Evolutionary conservation across 1,284 basidiomycete genomes (phyloP).

Genomic region (Amylostereum chailletii): DNA sequence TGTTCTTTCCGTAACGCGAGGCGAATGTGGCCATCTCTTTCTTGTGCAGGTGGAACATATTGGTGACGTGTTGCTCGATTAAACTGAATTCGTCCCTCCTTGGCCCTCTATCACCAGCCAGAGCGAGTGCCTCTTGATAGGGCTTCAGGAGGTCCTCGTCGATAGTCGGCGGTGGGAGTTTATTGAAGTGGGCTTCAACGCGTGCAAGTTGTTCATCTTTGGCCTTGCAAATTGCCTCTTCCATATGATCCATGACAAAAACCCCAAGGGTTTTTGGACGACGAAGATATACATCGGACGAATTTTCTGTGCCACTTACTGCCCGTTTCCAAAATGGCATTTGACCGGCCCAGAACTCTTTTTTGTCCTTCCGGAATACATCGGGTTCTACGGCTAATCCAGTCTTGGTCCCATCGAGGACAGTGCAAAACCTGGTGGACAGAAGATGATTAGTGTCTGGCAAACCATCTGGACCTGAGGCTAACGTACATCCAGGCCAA

Average conservation of each 20-base stretch:
- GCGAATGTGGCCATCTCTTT: conserved; percentile 11
- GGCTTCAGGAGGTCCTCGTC: conserved; percentile 30
- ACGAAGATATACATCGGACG: conserved; percentile 4
- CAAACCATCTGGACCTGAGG: background rate
- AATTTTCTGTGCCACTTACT: background rate
- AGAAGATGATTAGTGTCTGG: background rate
- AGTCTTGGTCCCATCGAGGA: conserved; percentile 55
- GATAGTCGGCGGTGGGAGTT: conserved; percentile 1
- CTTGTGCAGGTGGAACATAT: conserved; percentile 19
- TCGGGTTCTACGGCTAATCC: conserved; percentile 35
- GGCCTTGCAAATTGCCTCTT: conserved; percentile 18
- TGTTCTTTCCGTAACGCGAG: conserved; percentile 7
- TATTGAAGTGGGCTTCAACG: conserved; percentile 24
- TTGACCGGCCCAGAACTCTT: conserved; percentile 4
- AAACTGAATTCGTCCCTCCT: conserved; percentile 15
- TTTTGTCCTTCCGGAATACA: conserved; percentile 18
- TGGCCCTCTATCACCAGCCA: conserved; percentile 10
- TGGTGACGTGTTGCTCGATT: conserved; percentile 22
- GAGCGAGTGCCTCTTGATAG: conserved; percentile 25
- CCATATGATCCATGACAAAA: conserved; percentile 46
- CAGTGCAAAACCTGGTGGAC: conserved; percentile 42
- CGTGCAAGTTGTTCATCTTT: conserved; percentile 11
- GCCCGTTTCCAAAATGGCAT: conserved; percentile 29
- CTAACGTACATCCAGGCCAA: conserved; percentile 50
- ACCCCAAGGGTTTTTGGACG: conserved; percentile 10